Percentiles rank a stretch among this genome's conserved stretches.
Conservation (phyloP, 345 rosid genomes). For the Rhodamnia rubescens region DNA sequence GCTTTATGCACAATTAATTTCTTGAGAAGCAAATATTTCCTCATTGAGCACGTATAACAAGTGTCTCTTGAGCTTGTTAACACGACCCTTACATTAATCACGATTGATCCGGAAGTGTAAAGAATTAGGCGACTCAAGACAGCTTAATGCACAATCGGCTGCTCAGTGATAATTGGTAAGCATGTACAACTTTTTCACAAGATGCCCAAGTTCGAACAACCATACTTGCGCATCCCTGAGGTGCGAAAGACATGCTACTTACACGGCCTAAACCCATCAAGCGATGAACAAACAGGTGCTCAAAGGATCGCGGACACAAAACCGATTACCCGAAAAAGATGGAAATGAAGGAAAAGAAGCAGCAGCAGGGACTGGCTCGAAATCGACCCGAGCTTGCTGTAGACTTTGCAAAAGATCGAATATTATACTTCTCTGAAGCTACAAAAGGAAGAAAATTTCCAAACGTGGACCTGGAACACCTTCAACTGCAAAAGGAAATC, state of each 20-base stretch:
- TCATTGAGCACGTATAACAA: too few relatives aligned
- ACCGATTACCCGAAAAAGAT: background rate
- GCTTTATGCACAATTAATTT: too few relatives aligned
- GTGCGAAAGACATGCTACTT: background rate
- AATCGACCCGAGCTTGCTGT: background rate
- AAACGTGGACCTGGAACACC: background rate
- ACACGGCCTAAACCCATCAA: background rate
- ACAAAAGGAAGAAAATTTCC: background rate
- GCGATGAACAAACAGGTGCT: background rate
- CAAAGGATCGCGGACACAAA: background rate
- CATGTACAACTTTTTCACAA: background rate
- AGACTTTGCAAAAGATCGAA: background rate
- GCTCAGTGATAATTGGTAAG: background rate
- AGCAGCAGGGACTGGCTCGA: background rate
- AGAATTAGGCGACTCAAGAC: background rate
- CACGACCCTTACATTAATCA: background rate
- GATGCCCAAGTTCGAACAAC: background rate
- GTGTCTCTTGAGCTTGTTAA: background rate
- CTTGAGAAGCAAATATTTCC: too few relatives aligned
- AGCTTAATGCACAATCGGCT: background rate
- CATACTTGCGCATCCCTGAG: background rate
- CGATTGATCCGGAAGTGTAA: background rate
- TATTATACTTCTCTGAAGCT: background rate
- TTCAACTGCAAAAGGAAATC: background rate
- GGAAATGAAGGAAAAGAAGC: background rate